Evolutionary conservation across 2,329 filamentous ascomycete species (phyloP).

Genomic region (Sporothrix humicola): DNA sequence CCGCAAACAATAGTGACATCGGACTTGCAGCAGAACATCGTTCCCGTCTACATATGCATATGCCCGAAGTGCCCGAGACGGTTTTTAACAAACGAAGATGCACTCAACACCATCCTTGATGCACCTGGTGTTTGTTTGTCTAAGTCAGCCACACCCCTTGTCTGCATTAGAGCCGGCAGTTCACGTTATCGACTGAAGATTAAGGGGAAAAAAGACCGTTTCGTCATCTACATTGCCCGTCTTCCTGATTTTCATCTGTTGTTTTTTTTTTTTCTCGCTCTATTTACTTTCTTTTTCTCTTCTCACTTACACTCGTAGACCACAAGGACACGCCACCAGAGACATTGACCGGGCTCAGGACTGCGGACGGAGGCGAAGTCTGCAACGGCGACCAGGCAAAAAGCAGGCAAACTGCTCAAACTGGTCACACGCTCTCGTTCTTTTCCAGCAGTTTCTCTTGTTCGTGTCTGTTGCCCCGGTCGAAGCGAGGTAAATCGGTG

Average conservation of each 20-base stretch:
- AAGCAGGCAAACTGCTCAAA: neutral
- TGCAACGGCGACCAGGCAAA: conserved; percentile 10
- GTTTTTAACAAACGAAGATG: neutral
- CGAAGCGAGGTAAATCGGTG: neutral
- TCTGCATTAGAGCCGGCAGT: conserved; percentile 15
- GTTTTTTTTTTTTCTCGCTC: neutral
- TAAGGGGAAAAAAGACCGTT: neutral
- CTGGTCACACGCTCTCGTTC: neutral
- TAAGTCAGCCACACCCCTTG: conserved; percentile 19
- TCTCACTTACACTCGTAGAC: neutral
- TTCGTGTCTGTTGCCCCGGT: conserved; percentile 19
- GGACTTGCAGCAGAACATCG: neutral
- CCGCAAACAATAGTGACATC: neutral
- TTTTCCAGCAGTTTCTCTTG: neutral
- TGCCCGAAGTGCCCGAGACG: neutral
- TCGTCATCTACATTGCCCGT: neutral
- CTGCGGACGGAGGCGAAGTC: neutral
- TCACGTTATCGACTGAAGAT: neutral
- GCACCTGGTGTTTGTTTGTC: neutral
- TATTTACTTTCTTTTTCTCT: conserved; percentile 11
- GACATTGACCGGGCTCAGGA: neutral
- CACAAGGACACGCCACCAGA: conserved; percentile 27
- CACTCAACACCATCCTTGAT: neutral
- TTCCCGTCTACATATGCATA: neutral
- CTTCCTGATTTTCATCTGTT: neutral